Evolutionary conservation across 2,329 filamentous ascomycete genomes (phyloP).

Genomic region (Sporothrix globosa): DNA sequence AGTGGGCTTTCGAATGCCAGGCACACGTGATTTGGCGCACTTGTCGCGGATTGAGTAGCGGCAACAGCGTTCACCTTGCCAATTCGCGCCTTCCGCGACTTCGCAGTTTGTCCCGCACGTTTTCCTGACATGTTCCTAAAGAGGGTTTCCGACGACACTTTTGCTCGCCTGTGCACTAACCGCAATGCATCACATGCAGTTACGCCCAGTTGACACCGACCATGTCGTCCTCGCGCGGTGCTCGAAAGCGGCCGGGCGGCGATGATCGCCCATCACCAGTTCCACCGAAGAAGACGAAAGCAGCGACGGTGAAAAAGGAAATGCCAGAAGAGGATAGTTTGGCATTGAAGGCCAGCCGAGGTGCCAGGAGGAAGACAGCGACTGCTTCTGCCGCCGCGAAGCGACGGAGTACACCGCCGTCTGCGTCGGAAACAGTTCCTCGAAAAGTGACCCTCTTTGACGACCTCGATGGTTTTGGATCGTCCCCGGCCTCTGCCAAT

Average conservation of each 20-base stretch:
- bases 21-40: slow-evolving; percentile 36
- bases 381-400: neutral
- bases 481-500: slow-evolving; percentile 48
- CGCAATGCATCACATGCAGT: slow-evolving; percentile 1
- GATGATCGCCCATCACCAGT: slow-evolving; percentile 49
- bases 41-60: slow-evolving; percentile 27
- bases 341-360: too few species aligned
- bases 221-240: slow-evolving; percentile 62
- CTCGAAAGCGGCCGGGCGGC: slow-evolving; percentile 64
- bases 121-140: neutral
- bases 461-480: slow-evolving; percentile 58
- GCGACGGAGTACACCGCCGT: neutral
- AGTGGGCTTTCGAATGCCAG: neutral
- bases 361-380: neutral
- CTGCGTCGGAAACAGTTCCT: slow-evolving; percentile 39
- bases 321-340: slow-evolving; percentile 28
- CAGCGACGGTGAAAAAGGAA: slow-evolving; percentile 32
- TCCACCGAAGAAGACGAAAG: slow-evolving; percentile 42
- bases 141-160: neutral
- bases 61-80: neutral
- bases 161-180: neutral
- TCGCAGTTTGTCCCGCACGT: neutral
- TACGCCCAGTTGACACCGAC: neutral
- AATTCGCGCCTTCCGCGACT: neutral
- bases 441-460: slow-evolving; percentile 65